Evolutionary conservation across 495 filamentous ascomycete species (phyloP).

Genomic region (Penicillium cinerascens): DNA sequence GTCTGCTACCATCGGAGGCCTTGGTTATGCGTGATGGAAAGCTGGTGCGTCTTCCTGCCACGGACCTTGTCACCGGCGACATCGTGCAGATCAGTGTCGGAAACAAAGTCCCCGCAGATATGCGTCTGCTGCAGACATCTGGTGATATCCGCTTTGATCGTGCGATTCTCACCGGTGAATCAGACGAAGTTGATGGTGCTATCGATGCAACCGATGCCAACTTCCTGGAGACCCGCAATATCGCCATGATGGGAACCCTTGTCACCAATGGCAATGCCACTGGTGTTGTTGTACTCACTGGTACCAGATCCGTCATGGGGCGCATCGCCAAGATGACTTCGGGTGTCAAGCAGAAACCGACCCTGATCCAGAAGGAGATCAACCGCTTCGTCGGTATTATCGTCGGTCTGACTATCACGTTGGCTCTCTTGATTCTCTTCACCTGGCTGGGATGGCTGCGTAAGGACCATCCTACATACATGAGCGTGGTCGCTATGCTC

Average conservation of each 20-base stretch:
- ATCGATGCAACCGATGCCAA: conserved; percentile 62
- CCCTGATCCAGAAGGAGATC: conserved; percentile 66
- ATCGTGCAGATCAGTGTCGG: conserved; percentile 62
- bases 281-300: conserved; percentile 61
- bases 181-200: conserved; percentile 56
- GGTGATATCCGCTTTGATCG: conserved; percentile 70
- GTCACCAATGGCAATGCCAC: conserved; percentile 63
- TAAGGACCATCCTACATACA: conserved; percentile 57
- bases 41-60: conserved; percentile 45
- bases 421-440: conserved; percentile 55
- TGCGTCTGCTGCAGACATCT: conserved; percentile 61
- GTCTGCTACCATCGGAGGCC: conserved; percentile 64
- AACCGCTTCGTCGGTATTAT: conserved; percentile 65
- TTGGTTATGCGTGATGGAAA: conserved; percentile 57
- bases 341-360: conserved; percentile 59
- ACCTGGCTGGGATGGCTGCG: conserved; percentile 62
- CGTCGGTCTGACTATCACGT: conserved; percentile 48
- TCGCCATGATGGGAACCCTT: conserved; percentile 69
- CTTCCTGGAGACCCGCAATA: conserved; percentile 69
- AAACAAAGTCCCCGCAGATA: conserved; percentile 69
- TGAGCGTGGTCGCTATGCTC: conserved; percentile 64
- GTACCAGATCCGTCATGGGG: conserved; percentile 60
- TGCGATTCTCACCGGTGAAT: conserved; percentile 68
- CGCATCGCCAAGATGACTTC: conserved; percentile 66
- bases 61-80: conserved; percentile 67